Conservation (phyloP, 352 stramenopile genomes). For the Pythium vanterpoolii region DNA sequence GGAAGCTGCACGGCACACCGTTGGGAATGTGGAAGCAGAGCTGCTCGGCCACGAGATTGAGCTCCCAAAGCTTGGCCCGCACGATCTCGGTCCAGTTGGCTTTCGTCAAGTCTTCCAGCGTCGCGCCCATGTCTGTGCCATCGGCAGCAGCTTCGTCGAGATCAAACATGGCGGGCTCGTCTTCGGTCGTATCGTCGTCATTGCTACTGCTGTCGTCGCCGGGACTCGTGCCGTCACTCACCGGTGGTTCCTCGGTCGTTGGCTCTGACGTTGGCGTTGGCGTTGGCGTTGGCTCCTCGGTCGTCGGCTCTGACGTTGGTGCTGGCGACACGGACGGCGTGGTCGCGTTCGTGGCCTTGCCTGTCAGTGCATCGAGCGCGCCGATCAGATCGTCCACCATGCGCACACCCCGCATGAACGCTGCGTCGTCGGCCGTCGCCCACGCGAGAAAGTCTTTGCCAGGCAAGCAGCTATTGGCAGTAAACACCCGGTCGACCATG, state of each 20-base stretch:
- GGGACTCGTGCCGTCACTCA: background rate
- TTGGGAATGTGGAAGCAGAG: constrained; percentile 20
- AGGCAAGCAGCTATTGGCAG: background rate
- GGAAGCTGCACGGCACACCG: constrained; percentile 12
- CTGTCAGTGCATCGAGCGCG: background rate
- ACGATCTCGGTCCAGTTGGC: constrained; percentile 8
- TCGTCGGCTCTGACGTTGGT: background rate
- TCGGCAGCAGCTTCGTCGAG: too few species aligned
- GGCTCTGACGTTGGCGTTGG: background rate
- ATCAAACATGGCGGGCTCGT: constrained; percentile 1
- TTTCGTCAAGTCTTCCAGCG: background rate
- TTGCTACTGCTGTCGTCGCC: background rate
- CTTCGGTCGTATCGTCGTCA: background rate
- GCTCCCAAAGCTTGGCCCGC: constrained; percentile 4
- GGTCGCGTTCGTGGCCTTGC: background rate
- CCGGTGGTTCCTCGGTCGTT: too few species aligned
- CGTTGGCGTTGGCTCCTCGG: background rate
- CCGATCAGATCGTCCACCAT: background rate
- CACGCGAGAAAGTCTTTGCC: constrained; percentile 9
- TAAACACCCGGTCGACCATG: background rate
- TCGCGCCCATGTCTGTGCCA: background rate
- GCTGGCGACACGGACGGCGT: background rate
- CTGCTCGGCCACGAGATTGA: background rate
- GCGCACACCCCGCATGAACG: constrained; percentile 1
- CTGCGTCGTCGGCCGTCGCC: background rate